Evolutionary conservation across 2,329 filamentous ascomycete genomes (phyloP), one percentile per base, ranked within the genome.

Genomic region (Paraphoma chrysanthemicola): DNA sequence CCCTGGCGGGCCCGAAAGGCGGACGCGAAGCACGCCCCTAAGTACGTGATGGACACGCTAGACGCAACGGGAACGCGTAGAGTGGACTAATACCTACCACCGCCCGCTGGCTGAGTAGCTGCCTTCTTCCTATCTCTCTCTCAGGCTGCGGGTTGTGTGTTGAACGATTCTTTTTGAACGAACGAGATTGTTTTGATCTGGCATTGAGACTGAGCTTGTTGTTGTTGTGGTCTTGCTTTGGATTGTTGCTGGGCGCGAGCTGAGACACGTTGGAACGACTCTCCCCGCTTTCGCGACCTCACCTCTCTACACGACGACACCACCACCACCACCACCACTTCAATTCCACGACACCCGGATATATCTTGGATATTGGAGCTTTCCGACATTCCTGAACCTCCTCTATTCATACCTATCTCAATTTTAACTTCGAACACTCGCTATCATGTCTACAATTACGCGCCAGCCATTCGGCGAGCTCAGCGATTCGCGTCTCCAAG

Each of bases 391-490:
- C 38, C 5, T n/a, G n/a, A 36, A 39, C 16, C 14, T 10, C 23
- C 39, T 38, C 31, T 48, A 54, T 46, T 30, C 30, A 38, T 33
- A 38, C 47, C 33, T 47, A 47, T 42, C 48, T 31, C 18, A 41
- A 47, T 51, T 38, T 38, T 44, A 38, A 41, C 38, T 33, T 42
- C 6, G 51, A 46, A 49, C 57, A 49, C 51, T 56, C 45, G 50
- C 44, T 54, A 56, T 55, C 49, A 70, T 75, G 70, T 63, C 72
- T 55, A 85, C 73, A 76, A 84, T 64, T 59, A 79, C 82, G 60
- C 86, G 90, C 70, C 89, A 92, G 78, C 90, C 90, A 6, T 93
- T 93, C 76, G 90, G 88, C 72, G 88, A 88, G 47, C 82, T 93
- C 52, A 86, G 91, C 72, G 83, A 83, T 66, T 80, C 87, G 54